Base-by-base conservation (phyloP, 768 basidiomycete genomes). In the Mycena venus region DNA sequence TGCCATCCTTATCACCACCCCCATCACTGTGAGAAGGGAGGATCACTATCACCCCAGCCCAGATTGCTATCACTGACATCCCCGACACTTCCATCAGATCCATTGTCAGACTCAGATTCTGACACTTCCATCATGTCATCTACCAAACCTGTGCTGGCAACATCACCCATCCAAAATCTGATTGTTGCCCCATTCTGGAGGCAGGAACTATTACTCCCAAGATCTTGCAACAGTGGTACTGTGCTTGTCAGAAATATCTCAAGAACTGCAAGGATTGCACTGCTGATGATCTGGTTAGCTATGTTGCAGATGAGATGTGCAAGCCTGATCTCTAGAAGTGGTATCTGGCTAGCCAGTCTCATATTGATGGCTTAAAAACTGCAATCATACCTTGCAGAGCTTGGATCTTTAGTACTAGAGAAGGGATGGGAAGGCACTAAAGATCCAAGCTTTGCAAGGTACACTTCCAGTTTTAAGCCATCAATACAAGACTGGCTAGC, bases 141-240 rank as follows among this genome's bases (percentile, higher is more conserved):
- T 40, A 40, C 58, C 58, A 60, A 60, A 60, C 36, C 59, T 60
- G 38, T 40, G 21, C 25, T 60, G 10, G 36, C 59, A 23, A 60
- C 36, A 38, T 60, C 36, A 38, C 59, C 21, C 59, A 60, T 60
- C 59, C 59, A 23, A 60, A 60, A 60, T 60, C 59, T 40, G 59
- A 60, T 60, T n/a, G 36, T 11, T 60, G 59, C 36, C 59, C 59
- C 36, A 60, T 60, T 63, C 62, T 63, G 42, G 61, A 62, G 29
- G 38, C 61, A 62, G 60, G n/a, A n/a, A n/a, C n/a, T n/a, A n/a
- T n/a, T n/a, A n/a, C n/a, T n/a, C n/a, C n/a, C n/a, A n/a, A n/a
- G n/a, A n/a, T n/a, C n/a, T n/a, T n/a, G n/a, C n/a, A n/a, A n/a
- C n/a, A n/a, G n/a, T n/a, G n/a, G n/a, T n/a, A n/a, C n/a, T n/a